Percentiles rank a stretch among this genome's conserved stretches.
Conservation (phyloP, 108 stramenopile species). For the Nitzschia putrida region DNA sequence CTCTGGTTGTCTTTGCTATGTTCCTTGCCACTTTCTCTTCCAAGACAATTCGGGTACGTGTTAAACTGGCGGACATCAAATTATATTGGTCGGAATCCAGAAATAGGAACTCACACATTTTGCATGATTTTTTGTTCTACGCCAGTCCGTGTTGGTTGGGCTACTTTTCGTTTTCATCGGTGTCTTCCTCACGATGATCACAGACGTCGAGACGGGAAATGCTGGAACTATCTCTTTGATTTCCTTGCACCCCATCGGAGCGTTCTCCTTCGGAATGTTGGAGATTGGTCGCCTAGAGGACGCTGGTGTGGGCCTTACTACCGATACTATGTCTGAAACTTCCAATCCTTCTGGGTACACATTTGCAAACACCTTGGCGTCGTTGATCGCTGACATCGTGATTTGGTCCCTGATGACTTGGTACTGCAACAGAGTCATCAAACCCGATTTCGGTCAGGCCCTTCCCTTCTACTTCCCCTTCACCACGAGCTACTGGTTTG, state of each 20-base stretch:
- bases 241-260: constrained; percentile 78
- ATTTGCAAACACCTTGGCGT: constrained; percentile 53
- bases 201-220: constrained; percentile 50
- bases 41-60: constrained; percentile 64
- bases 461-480: constrained; percentile 84
- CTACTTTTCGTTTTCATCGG: constrained; percentile 79
- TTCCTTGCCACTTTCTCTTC: constrained; percentile 65
- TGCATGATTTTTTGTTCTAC: too few relatives aligned
- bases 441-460: constrained; percentile 81
- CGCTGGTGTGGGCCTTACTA: constrained; percentile 59
- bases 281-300: constrained; percentile 83
- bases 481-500: constrained; percentile 74
- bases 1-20: constrained; percentile 56
- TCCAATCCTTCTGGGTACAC: constrained; percentile 71
- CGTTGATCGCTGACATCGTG: constrained; percentile 71
- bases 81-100: too few relatives aligned
- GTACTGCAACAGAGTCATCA: constrained; percentile 87
- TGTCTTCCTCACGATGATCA: constrained; percentile 62
- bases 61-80: too few relatives aligned
- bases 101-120: too few relatives aligned
- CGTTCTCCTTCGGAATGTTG: constrained; percentile 71
- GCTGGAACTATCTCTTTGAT: constrained; percentile 37
- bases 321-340: constrained; percentile 40
- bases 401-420: constrained; percentile 83
- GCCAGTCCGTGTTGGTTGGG: constrained; percentile 56